A percentile compares a stretch with the other conserved stretches of the same genome.
Evolutionary conservation across 78 protist species (phyloP).

Genomic region (Dictyostelium brefeldianum): DNA sequence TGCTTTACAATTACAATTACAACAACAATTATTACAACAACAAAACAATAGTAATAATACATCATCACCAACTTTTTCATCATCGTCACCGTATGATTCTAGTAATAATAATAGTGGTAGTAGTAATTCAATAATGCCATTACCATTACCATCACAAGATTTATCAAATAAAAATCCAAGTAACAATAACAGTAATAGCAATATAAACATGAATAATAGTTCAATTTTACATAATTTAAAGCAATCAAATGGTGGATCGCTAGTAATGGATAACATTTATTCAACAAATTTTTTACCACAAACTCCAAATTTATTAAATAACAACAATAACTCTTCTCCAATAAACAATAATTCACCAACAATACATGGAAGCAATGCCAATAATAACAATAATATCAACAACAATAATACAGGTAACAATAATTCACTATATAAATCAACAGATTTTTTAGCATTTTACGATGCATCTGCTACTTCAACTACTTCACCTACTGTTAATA

Average conservation of each 20-base stretch:
- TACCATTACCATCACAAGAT: conserved; percentile 1
- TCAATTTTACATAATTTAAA: no score
- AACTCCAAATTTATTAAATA: no score
- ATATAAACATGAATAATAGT: no score
- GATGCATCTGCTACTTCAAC: not conserved
- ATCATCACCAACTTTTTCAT: not conserved
- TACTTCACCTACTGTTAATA: not conserved
- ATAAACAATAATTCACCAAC: not conserved
- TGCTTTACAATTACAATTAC: not conserved
- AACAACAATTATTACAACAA: not conserved
- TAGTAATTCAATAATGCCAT: not conserved
- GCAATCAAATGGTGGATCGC: no score
- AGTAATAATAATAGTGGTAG: not conserved
- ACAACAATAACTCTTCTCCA: no score
- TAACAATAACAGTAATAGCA: not conserved
- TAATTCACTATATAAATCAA: not conserved
- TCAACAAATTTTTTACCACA: no score
- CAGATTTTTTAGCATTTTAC: conserved; percentile 2
- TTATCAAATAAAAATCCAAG: not conserved
- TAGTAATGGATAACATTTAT: no score
- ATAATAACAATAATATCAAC: not conserved
- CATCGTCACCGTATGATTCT: not conserved
- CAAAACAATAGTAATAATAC: not conserved
- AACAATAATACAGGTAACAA: not conserved
- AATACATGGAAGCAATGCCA: not conserved